Percentiles rank a stretch among this genome's conserved stretches.
phyloP scores from a whole-genome alignment of 345 rosid genomes.

The Iberis pinnata region DNA sequence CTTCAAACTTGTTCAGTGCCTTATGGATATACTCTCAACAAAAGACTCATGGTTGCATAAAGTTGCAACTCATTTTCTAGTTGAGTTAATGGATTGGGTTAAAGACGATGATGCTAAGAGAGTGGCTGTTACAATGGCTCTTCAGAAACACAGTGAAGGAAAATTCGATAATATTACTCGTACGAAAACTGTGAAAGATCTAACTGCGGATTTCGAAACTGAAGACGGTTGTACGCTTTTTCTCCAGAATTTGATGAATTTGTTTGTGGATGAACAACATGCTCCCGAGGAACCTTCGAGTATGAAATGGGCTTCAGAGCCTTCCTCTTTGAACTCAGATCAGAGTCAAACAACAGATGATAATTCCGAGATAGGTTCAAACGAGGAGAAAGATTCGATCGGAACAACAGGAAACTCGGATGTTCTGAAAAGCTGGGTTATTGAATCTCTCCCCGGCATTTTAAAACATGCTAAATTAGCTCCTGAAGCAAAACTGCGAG shows the following conservation, averaged over 20 bases:
- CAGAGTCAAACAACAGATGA: conserved; percentile 99
- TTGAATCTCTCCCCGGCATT: conserved; percentile 78
- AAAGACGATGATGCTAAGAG: conserved; percentile 71
- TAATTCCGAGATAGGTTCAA: conserved; percentile 77
- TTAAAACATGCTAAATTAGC: conserved; percentile 63
- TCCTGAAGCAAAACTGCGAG: conserved; percentile 56
- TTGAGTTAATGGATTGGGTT: conserved; percentile 63
- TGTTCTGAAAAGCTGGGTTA: conserved; percentile 72
- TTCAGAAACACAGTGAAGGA: conserved; percentile 88
- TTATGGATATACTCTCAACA: conserved; percentile 82
- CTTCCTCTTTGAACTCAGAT: conserved; percentile 46
- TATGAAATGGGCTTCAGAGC: conserved; percentile 34
- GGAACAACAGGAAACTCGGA: conserved; percentile 53
- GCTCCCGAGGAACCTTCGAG: conserved; percentile 66
- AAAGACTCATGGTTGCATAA: conserved; percentile 86
- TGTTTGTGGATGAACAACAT: conserved; percentile 81
- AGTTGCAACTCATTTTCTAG: conserved; percentile 69
- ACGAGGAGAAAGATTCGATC: conserved; percentile 67
- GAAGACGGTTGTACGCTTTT: conserved; percentile 74
- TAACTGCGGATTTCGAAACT: conserved; percentile 73
- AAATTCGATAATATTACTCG: conserved; percentile 66
- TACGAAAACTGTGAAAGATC: conserved; percentile 69
- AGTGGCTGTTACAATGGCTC: conserved; percentile 69
- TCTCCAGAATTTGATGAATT: conserved; percentile 59
- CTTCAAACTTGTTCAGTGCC: conserved; percentile 75